Conservation (phyloP, 345 rosid genomes). For the Trapa bicornis region DNA sequence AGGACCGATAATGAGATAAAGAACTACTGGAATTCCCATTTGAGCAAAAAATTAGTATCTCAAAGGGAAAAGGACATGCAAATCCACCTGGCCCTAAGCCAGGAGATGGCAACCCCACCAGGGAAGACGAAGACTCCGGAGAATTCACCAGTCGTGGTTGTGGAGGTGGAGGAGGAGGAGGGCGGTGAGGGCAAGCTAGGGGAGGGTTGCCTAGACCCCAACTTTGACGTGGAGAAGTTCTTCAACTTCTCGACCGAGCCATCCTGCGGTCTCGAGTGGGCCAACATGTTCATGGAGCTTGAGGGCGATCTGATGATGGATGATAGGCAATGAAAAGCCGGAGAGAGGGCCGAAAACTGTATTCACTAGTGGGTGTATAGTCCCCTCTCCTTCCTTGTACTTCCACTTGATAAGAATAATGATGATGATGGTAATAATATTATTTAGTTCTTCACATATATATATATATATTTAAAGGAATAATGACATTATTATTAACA, state of each 20-base stretch:
- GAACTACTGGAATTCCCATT: constrained; percentile 64
- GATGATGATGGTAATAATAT: too few relatives aligned
- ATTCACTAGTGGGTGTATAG: too few relatives aligned
- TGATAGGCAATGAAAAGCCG: neutral
- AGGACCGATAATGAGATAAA: constrained; percentile 62
- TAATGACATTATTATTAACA: too few relatives aligned
- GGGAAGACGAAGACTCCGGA: too few relatives aligned
- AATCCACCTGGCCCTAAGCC: neutral
- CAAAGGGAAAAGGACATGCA: constrained; percentile 16
- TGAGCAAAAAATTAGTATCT: constrained; percentile 34
- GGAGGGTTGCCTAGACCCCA: neutral
- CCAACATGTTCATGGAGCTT: constrained; percentile 29
- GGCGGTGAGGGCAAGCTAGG: neutral
- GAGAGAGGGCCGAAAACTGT: neutral
- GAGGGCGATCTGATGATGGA: constrained; percentile 18
- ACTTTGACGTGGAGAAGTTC: constrained; percentile 24
- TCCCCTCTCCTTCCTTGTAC: too few relatives aligned
- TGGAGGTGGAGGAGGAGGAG: neutral
- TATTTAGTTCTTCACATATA: too few relatives aligned
- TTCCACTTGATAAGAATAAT: too few relatives aligned
- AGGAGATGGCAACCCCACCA: neutral
- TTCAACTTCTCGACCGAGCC: constrained; percentile 32
- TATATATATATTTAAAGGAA: too few relatives aligned
- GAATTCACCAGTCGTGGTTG: too few relatives aligned
- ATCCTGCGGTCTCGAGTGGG: constrained; percentile 33